Evolutionary conservation across 768 basidiomycete species (phyloP).

Genomic region (Mycena filopes): DNA sequence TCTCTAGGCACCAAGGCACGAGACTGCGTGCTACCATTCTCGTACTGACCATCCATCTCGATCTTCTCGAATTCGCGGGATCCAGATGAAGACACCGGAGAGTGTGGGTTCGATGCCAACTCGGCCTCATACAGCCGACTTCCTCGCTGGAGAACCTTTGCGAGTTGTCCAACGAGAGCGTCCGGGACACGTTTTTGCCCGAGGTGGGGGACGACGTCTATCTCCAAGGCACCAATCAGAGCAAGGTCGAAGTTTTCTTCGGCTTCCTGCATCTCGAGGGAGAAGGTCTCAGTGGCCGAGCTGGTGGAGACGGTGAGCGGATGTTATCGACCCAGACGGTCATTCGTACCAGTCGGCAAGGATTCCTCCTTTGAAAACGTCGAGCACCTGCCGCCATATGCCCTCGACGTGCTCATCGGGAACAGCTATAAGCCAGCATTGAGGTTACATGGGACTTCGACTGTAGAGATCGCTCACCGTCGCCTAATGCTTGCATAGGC

Average conservation of each 20-base stretch:
- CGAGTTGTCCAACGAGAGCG: slow-evolving; percentile 71
- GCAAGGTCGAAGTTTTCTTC: slow-evolving; percentile 90
- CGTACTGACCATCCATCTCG: slow-evolving; percentile 48
- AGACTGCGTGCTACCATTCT: slow-evolving; percentile 69
- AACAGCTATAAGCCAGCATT: slow-evolving; percentile 53
- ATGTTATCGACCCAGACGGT: neutral
- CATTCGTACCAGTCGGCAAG: slow-evolving; percentile 82
- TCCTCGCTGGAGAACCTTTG: slow-evolving; percentile 77
- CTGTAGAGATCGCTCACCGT: slow-evolving; percentile 51
- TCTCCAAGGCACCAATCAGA: slow-evolving; percentile 82
- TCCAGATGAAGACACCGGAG: slow-evolving; percentile 29
- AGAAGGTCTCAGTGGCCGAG: slow-evolving; percentile 64
- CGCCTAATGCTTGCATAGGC: slow-evolving; percentile 61
- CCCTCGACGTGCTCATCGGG: slow-evolving; percentile 75
- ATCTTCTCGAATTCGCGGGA: slow-evolving; percentile 46
- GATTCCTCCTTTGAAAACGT: slow-evolving; percentile 84
- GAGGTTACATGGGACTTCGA: neutral
- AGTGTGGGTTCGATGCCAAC: slow-evolving; percentile 29
- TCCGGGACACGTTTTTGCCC: slow-evolving; percentile 79
- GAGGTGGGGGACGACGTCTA: slow-evolving; percentile 81
- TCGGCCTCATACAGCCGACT: slow-evolving; percentile 66
- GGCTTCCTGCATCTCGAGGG: slow-evolving; percentile 71
- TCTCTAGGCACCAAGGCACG: slow-evolving; percentile 74
- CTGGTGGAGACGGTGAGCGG: slow-evolving; percentile 45
- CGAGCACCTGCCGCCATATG: slow-evolving; percentile 87